phyloP scores from a whole-genome alignment of 2,329 filamentous ascomycete species.

The Tetracladium maxilliforme region DNA sequence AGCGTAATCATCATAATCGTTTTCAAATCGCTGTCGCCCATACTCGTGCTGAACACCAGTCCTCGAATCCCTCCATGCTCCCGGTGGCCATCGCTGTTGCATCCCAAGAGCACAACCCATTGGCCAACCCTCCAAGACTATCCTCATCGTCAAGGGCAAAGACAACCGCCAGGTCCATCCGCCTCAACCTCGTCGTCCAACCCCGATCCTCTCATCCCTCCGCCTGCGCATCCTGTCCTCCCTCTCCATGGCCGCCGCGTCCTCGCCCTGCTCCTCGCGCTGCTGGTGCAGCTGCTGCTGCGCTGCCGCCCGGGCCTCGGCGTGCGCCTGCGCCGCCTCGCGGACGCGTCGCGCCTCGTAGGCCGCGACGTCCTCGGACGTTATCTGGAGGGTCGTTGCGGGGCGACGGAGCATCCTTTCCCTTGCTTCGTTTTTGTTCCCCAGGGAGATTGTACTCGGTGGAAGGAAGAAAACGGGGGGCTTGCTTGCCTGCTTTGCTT shows the following conservation, averaged over 20 bases:
- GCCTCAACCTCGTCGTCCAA: slow-evolving; percentile 10
- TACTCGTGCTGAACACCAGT: no score
- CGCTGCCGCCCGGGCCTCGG: slow-evolving; percentile 7
- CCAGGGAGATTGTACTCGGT: no score
- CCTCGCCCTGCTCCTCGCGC: slow-evolving; percentile 5
- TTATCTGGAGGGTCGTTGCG: slow-evolving; percentile 53
- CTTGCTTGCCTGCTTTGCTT: no score
- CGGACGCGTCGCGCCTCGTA: slow-evolving; percentile 49
- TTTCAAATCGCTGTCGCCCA: no score
- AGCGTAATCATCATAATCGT: no score
- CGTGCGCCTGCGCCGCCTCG: slow-evolving; percentile 16
- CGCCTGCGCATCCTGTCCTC: slow-evolving; percentile 9
- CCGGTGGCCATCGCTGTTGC: slow-evolving; percentile 30
- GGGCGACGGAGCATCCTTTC: slow-evolving; percentile 52
- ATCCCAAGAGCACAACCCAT: slow-evolving; percentile 30
- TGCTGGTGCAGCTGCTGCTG: slow-evolving; percentile 9
- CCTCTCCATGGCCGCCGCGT: slow-evolving; percentile 6
- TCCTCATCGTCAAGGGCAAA: slow-evolving; percentile 2
- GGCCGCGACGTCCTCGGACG: slow-evolving; percentile 52
- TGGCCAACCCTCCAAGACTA: slow-evolving; percentile 16
- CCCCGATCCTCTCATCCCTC: slow-evolving; percentile 19
- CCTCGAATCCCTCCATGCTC: no score
- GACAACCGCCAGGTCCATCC: slow-evolving; percentile 6
- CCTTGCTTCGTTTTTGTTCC: no score
- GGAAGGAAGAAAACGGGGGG: background rate